phyloP scores from a whole-genome alignment of 305 asterid species.

The Plantago rigida region DNA sequence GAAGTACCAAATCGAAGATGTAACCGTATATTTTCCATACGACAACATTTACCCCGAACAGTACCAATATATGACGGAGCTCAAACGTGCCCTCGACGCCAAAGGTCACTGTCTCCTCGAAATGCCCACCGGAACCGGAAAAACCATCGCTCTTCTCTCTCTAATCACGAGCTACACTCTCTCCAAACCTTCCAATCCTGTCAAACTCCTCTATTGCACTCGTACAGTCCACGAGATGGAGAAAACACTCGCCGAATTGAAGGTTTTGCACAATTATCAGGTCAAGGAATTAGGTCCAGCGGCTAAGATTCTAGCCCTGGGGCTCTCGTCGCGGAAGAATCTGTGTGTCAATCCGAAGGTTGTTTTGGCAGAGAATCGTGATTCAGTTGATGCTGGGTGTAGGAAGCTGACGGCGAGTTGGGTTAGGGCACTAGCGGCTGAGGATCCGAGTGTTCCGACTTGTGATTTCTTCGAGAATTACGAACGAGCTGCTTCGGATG shows the following conservation, averaged over 20 bases:
- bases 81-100: conserved; percentile 90
- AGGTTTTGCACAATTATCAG: conserved; percentile 64
- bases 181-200: conserved; percentile 65
- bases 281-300: conserved; percentile 53
- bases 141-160: conserved; percentile 77
- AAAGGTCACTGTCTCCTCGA: conserved; percentile 86
- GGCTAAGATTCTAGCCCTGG: conserved; percentile 69
- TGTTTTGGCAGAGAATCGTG: conserved; percentile 81
- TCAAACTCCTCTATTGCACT: conserved; percentile 79
- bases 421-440: conserved; percentile 72
- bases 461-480: conserved; percentile 72
- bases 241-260: conserved; percentile 88
- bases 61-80: conserved; percentile 84
- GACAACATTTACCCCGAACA: conserved; percentile 95
- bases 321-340: conserved; percentile 90
- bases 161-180: conserved; percentile 76
- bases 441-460: conserved; percentile 59
- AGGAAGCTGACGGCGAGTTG: conserved; percentile 90
- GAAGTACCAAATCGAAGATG: conserved; percentile 94
- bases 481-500: conserved; percentile 69
- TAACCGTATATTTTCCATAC: conserved; percentile 84
- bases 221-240: conserved; percentile 99
- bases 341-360: conserved; percentile 74
- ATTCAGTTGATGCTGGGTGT: conserved; percentile 90
- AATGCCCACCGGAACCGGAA: conserved; percentile 98